Conservation (phyloP, 2,329 filamentous ascomycete species). For the Aspergillus texensis region DNA sequence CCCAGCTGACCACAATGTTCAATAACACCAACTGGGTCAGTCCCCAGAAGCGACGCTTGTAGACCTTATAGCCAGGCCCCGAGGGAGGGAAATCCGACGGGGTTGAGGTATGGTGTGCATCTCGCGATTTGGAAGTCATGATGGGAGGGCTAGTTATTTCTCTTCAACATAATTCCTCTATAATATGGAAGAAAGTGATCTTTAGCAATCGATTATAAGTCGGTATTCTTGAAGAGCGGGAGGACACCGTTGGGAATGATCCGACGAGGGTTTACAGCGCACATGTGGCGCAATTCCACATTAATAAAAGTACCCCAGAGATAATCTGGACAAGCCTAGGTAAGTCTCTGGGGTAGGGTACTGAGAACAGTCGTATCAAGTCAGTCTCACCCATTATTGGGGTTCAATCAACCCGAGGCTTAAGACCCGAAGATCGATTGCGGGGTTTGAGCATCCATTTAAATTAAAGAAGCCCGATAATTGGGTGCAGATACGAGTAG, state of each 20-base stretch:
- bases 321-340: not conserved
- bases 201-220: not conserved
- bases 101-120: conserved; percentile 6
- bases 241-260: not conserved
- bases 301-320: not conserved
- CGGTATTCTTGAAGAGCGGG: not conserved
- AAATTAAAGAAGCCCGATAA: not conserved
- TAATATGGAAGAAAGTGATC: not conserved
- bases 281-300: not conserved
- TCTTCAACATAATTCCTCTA: not conserved
- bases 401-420: not conserved
- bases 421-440: not conserved
- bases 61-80: conserved; percentile 57
- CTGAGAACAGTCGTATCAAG: not conserved
- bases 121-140: conserved; percentile 4
- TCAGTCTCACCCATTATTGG: not conserved
- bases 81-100: conserved; percentile 18
- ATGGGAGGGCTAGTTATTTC: not conserved
- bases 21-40: conserved; percentile 79
- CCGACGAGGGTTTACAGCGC: not conserved
- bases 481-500: not conserved
- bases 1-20: conserved; percentile 94
- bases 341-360: not conserved
- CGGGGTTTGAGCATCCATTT: not conserved
- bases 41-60: conserved; percentile 88